A percentile compares a stretch with the other conserved stretches of the same genome.
phyloP scores from a whole-genome alignment of 2,329 filamentous ascomycete genomes.

The Truncatella angustata region DNA sequence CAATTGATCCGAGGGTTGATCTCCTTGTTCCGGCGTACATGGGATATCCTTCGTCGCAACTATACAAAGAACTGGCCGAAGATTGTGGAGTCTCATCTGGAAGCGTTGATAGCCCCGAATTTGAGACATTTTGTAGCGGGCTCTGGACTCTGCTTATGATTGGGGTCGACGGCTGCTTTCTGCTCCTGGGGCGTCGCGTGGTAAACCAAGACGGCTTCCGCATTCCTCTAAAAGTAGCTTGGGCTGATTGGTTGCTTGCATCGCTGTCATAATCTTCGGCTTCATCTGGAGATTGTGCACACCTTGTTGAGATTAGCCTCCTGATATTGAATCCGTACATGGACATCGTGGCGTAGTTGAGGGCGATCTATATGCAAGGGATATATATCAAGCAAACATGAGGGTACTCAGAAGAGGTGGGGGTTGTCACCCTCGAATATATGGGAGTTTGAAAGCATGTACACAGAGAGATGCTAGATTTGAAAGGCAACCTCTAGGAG shows the following conservation, averaged over 20 bases:
- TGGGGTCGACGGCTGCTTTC: constrained; percentile 31
- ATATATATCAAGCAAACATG: constrained; percentile 20
- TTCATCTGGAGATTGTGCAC: constrained; percentile 22
- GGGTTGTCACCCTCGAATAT: too few species aligned
- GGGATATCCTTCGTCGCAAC: constrained; percentile 33
- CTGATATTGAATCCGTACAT: constrained; percentile 42
- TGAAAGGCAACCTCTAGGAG: too few species aligned
- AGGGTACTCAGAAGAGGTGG: too few species aligned
- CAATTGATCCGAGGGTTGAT: constrained; percentile 33
- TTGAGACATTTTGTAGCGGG: constrained; percentile 34
- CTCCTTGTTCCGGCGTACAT: constrained; percentile 27
- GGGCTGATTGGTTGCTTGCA: constrained; percentile 7
- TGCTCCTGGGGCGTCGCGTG: constrained; percentile 28
- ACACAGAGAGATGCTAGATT: too few species aligned
- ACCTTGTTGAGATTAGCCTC: constrained; percentile 37
- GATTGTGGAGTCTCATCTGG: constrained; percentile 37
- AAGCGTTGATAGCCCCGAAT: constrained; percentile 35
- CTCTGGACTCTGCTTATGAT: constrained; percentile 38
- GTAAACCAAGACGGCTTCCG: constrained; percentile 20
- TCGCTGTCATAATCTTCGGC: constrained; percentile 21
- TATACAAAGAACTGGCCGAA: constrained; percentile 45
- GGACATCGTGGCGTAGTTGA: constrained; percentile 33
- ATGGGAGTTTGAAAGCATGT: too few species aligned
- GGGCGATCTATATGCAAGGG: constrained; percentile 20
- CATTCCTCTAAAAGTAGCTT: constrained; percentile 14